phyloP scores from a whole-genome alignment of 805 yeast species.

The Phaffomyces antillensis region DNA sequence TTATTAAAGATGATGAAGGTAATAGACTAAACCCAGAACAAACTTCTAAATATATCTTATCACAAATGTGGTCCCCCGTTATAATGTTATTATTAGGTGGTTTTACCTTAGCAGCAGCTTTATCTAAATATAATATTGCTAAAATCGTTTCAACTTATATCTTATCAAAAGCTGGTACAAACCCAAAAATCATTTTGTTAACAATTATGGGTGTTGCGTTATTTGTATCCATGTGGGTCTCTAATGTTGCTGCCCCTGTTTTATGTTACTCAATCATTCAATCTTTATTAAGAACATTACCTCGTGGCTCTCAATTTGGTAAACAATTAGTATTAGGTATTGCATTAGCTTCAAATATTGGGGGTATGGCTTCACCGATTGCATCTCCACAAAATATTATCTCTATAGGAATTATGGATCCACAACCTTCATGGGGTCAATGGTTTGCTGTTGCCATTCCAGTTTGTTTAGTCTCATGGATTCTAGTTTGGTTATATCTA shows the following conservation, averaged over 20 bases:
- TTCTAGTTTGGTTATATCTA: constrained; percentile 68
- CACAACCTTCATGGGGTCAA: constrained; percentile 80
- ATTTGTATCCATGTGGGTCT: constrained; percentile 89
- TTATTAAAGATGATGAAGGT: constrained; percentile 50
- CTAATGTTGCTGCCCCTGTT: constrained; percentile 97
- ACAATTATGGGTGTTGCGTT: constrained; percentile 83
- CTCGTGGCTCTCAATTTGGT: constrained; percentile 69
- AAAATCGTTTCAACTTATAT: constrained; percentile 77
- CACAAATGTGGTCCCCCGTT: constrained; percentile 93
- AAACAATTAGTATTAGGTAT: constrained; percentile 84
- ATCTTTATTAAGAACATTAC: constrained; percentile 79
- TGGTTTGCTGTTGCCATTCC: constrained; percentile 92
- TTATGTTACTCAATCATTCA: constrained; percentile 86
- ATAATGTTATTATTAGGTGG: constrained; percentile 89
- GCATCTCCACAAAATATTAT: constrained; percentile 95
- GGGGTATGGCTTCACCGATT: constrained; percentile 97
- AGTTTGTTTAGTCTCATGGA: constrained; percentile 53
- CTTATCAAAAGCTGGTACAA: constrained; percentile 76
- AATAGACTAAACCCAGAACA: constrained; percentile 60
- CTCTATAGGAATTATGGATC: constrained; percentile 82
- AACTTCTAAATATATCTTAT: constrained; percentile 63
- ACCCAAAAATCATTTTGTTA: constrained; percentile 68
- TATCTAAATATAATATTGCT: constrained; percentile 86
- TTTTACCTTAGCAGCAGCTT: constrained; percentile 88
- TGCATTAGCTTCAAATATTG: constrained; percentile 87